Base-by-base conservation (phyloP, 1,284 basidiomycete species). In the Stereum hirsutum region DNA sequence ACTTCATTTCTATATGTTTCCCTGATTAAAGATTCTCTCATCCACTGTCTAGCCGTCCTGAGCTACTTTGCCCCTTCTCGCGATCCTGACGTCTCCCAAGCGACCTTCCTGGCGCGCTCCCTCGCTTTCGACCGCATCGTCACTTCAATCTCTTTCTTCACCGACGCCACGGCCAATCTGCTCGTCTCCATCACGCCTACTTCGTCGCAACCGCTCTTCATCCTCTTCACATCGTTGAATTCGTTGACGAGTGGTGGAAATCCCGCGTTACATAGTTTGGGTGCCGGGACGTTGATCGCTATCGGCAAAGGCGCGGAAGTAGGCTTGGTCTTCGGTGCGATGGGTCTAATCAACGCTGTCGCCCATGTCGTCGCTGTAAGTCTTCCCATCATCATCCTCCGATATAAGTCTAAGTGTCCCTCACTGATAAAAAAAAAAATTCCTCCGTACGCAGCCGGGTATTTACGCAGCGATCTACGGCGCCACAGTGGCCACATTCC, bases 381-480 rank as follows among this genome's bases (percentile, higher is more conserved):
- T 60, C 14, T 12, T 35, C 14, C 19, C 6, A 6, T 35, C 11
- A 11, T 35, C n/a, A 3, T 19, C 3, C 14, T 19, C n/a, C n/a
- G n/a, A n/a, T n/a, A n/a, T n/a, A n/a, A n/a, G n/a, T n/a, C n/a
- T n/a, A n/a, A n/a, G n/a, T n/a, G n/a, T n/a, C n/a, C n/a, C n/a
- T n/a, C n/a, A n/a, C n/a, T n/a, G n/a, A n/a, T n/a, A n/a, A n/a
- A n/a, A n/a, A n/a, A n/a, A n/a, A n/a, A n/a, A n/a, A n/a, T n/a
- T n/a, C n/a, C n/a, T n/a, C n/a, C n/a, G n/a, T n/a, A 17, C 30
- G 35, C 24, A 74, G 70, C 72, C 72, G n/a, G 61, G 61, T 27
- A 60, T 74, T n/a, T 74, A 70, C 49, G 72, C 72, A 1, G 39
- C 66, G 26, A 67, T 68, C 3, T 75, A 75, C 47, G 63, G 64